A percentile compares a stretch with the other conserved stretches of the same genome.
These are phyloP conservation scores for Ascobolus immersus DNA, from an alignment of 495 filamentous ascomycete species.

Conservation along the genomic window DNA sequence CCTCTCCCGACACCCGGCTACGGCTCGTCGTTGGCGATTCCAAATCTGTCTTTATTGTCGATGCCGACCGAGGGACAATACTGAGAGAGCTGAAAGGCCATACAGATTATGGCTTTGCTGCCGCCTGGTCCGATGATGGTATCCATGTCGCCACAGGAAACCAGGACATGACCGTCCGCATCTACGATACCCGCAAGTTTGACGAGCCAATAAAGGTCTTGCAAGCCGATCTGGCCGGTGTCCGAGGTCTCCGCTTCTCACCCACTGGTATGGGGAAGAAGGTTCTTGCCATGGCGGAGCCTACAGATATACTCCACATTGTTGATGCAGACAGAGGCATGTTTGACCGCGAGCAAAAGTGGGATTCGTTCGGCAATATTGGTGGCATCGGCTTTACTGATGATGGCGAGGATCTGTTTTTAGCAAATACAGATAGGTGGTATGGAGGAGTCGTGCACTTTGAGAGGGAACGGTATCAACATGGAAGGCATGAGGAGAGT, in stretches of 20 bases:
- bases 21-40: conserved; percentile 52
- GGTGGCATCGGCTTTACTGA: conserved; percentile 49
- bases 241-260: conserved; percentile 55
- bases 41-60: conserved; percentile 30
- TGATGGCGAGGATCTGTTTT: conserved; percentile 43
- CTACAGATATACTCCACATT: conserved; percentile 56
- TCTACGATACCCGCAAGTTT: conserved; percentile 56
- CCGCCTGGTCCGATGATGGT: conserved; percentile 76
- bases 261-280: conserved; percentile 43
- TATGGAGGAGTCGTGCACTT: conserved; percentile 64
- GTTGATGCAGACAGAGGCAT: conserved; percentile 37
- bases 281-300: conserved; percentile 55
- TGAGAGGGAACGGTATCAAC: too few species aligned
- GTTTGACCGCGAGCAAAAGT: conserved; percentile 40
- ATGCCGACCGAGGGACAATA: conserved; percentile 33
- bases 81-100: conserved; percentile 40
- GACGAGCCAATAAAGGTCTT: conserved; percentile 29
- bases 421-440: conserved; percentile 46
- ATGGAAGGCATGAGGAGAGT: too few species aligned
- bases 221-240: conserved; percentile 50
- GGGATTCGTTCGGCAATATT: conserved; percentile 71
- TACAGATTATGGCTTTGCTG: conserved; percentile 64
- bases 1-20: conserved; percentile 53
- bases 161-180: conserved; percentile 60
- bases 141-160: conserved; percentile 72